These are phyloP conservation scores for Solanum gracilifrons DNA, from an alignment of 257 asterid species.

Conservation along the genomic window DNA sequence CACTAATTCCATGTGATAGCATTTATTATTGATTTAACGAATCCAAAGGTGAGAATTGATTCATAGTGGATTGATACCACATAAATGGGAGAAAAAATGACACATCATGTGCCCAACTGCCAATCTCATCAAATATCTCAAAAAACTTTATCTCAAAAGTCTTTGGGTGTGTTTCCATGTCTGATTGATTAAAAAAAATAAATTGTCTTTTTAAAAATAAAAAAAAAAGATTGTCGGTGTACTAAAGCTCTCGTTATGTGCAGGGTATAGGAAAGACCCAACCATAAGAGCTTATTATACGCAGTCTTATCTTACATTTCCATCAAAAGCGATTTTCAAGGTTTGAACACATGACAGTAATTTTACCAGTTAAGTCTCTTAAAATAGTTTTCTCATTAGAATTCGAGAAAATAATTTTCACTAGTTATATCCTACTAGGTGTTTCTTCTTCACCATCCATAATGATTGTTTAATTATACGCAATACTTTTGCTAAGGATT, in stretches of 20 bases:
- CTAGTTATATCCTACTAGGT: background rate
- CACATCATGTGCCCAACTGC: background rate
- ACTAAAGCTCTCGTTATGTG: background rate
- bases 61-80: background rate
- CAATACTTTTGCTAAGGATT: background rate
- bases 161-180: background rate
- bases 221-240: too few species aligned
- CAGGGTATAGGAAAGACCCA: rapidly evolving
- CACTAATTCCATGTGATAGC: background rate
- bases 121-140: background rate
- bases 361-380: too few species aligned
- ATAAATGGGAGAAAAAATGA: background rate
- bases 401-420: too few species aligned
- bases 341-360: too few species aligned
- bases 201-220: too few species aligned
- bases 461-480: background rate
- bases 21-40: background rate
- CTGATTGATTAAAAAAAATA: too few species aligned
- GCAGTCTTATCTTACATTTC: rapidly evolving
- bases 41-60: background rate
- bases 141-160: background rate
- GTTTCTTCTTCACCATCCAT: background rate
- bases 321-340: background rate
- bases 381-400: too few species aligned
- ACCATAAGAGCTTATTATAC: too few species aligned